A percentile compares a stretch with the other conserved stretches of the same genome.
phyloP scores from a whole-genome alignment of 345 rosid genomes.

The Eutrema heterophyllum region DNA sequence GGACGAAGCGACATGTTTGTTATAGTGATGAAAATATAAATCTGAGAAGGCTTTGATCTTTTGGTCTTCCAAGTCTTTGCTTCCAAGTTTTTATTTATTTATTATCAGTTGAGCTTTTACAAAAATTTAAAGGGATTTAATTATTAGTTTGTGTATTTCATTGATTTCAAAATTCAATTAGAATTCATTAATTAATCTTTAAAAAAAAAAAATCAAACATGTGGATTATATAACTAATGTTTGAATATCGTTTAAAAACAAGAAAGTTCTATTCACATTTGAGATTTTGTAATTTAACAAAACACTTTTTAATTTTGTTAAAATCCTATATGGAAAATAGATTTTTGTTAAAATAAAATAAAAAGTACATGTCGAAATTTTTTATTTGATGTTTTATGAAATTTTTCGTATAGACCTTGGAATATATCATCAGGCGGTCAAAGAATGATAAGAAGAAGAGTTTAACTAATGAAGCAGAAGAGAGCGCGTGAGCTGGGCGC shows the following conservation, averaged over 20 bases:
- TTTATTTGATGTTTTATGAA: no score
- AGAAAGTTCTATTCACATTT: no score
- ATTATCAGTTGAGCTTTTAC: not conserved
- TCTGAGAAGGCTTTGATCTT: not conserved
- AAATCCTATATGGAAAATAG: not conserved
- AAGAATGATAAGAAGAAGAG: no score
- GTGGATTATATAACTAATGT: no score
- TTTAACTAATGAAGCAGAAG: no score
- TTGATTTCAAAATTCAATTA: not conserved
- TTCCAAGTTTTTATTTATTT: not conserved
- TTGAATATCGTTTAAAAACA: no score
- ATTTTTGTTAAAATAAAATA: not conserved
- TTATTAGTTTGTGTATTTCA: not conserved
- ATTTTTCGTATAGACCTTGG: no score
- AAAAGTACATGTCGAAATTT: no score
- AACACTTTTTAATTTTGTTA: not conserved
- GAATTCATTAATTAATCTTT: not conserved
- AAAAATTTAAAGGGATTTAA: not conserved
- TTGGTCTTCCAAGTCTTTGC: not conserved
- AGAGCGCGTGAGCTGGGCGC: no score
- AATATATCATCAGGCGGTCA: no score
- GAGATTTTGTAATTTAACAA: no score
- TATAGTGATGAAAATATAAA: slow-evolving; percentile 3
- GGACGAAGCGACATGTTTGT: slow-evolving; percentile 15
- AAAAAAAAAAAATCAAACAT: no score